Conservation (phyloP, 371 early-diverging fungal genomes). For the Mucor piriformis region DNA sequence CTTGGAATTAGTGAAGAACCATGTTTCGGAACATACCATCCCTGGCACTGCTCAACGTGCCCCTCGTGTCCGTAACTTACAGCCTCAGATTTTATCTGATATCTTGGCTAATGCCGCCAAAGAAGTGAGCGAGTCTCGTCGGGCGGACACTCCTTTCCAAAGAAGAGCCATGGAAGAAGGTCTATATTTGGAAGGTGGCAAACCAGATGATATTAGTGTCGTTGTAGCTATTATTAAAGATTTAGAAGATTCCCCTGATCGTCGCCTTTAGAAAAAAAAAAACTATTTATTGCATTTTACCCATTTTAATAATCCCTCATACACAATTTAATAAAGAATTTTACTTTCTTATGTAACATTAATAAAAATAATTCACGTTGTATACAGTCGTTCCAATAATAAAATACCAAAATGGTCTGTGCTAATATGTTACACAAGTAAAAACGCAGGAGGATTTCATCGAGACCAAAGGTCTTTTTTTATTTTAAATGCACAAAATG, state of each 20-base stretch:
- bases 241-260: slow-evolving; percentile 61
- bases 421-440: background rate
- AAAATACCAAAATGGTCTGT: background rate
- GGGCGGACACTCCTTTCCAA: slow-evolving; percentile 85
- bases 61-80: slow-evolving; percentile 41
- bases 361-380: background rate
- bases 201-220: slow-evolving; percentile 84
- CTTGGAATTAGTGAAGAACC: slow-evolving; percentile 69
- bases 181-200: slow-evolving; percentile 75
- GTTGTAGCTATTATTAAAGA: slow-evolving; percentile 74
- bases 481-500: slow-evolving; percentile 8
- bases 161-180: slow-evolving; percentile 79
- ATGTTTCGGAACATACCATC: slow-evolving; percentile 57
- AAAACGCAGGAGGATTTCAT: background rate
- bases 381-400: background rate
- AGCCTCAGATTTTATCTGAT: slow-evolving; percentile 78
- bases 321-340: background rate
- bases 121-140: slow-evolving; percentile 74
- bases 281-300: background rate
- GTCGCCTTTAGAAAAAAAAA: slow-evolving; percentile 16
- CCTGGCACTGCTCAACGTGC: slow-evolving; percentile 50
- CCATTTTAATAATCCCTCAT: background rate
- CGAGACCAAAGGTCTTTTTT: background rate
- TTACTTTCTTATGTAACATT: background rate
- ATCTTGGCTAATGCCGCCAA: slow-evolving; percentile 79